A percentile compares a stretch with the other conserved stretches of the same genome.
phyloP scores from a whole-genome alignment of 2,329 filamentous ascomycete genomes.

The Ascochyta fabae region DNA sequence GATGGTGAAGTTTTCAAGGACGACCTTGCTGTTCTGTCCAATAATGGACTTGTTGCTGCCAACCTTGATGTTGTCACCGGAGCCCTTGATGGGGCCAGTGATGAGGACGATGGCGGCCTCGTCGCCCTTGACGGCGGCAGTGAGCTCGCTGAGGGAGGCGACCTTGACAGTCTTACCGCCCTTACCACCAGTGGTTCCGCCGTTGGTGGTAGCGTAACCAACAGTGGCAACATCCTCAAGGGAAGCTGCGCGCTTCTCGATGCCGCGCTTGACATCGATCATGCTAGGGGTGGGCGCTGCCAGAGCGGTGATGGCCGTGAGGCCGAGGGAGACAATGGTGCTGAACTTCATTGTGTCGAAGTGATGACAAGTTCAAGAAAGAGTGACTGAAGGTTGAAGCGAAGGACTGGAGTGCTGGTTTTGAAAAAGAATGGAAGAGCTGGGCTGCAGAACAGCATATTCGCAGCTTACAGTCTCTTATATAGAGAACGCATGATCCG shows the following conservation, averaged over 20 bases:
- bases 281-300: slow-evolving; percentile 41
- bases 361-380: slow-evolving; percentile 17
- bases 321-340: slow-evolving; percentile 36
- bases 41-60: slow-evolving; percentile 60
- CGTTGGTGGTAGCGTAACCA: slow-evolving; percentile 45
- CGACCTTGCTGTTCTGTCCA: slow-evolving; percentile 56
- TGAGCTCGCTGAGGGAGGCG: slow-evolving; percentile 48
- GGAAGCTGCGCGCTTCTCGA: slow-evolving; percentile 38
- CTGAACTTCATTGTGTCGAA: slow-evolving; percentile 41
- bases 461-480: slow-evolving; percentile 9
- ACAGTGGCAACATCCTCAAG: slow-evolving; percentile 36
- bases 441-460: slow-evolving; percentile 18
- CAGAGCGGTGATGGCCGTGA: slow-evolving; percentile 41
- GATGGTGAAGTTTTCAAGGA: slow-evolving; percentile 56
- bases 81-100: slow-evolving; percentile 54
- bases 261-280: slow-evolving; percentile 25
- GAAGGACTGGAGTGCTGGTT: slow-evolving; percentile 21
- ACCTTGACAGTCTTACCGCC: slow-evolving; percentile 47
- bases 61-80: slow-evolving; percentile 52
- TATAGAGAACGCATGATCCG: slow-evolving; percentile 18
- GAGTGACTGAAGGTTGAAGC: slow-evolving; percentile 23
- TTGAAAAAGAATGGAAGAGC: slow-evolving; percentile 27
- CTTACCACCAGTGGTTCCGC: slow-evolving; percentile 50
- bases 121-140: slow-evolving; percentile 54
- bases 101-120: slow-evolving; percentile 56